These are phyloP conservation scores for Amyloporia xantha DNA, from an alignment of 768 basidiomycete species.

Conservation along the genomic window DNA sequence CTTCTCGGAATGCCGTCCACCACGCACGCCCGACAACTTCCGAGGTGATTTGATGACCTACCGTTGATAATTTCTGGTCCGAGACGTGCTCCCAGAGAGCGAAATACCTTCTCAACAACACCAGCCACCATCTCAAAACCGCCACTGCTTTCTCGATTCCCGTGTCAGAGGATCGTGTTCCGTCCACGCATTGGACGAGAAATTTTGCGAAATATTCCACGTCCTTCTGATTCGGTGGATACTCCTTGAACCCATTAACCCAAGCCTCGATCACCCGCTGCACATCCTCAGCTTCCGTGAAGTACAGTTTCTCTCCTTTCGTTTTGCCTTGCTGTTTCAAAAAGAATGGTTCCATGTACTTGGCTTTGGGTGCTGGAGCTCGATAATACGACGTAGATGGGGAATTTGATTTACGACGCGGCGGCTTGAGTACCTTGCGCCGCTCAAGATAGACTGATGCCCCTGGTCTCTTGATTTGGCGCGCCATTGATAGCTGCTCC, in stretches of 20 bases:
- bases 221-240: constrained; percentile 67
- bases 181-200: constrained; percentile 60
- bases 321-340: constrained; percentile 49
- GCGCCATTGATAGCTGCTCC: constrained; percentile 62
- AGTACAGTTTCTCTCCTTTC: constrained; percentile 48
- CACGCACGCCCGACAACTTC: constrained; percentile 56
- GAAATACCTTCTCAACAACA: constrained; percentile 62
- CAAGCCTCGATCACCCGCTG: constrained; percentile 67
- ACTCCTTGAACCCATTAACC: constrained; percentile 57
- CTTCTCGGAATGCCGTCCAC: constrained; percentile 74
- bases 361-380: constrained; percentile 50
- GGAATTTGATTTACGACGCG: constrained; percentile 16
- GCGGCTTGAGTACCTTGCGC: constrained; percentile 51
- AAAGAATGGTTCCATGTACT: constrained; percentile 40
- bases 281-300: constrained; percentile 65
- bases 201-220: constrained; percentile 70
- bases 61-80: constrained; percentile 29
- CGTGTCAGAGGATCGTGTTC: constrained; percentile 46
- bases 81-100: constrained; percentile 41
- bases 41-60: constrained; percentile 26
- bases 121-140: constrained; percentile 79
- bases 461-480: constrained; percentile 35
- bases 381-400: constrained; percentile 35
- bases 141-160: constrained; percentile 65
- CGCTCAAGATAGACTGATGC: constrained; percentile 13